Evolutionary conservation across 2,329 filamentous ascomycete genomes (phyloP), one percentile per base, ranked within the genome.

Genomic region (Eurotiales sp.): DNA sequence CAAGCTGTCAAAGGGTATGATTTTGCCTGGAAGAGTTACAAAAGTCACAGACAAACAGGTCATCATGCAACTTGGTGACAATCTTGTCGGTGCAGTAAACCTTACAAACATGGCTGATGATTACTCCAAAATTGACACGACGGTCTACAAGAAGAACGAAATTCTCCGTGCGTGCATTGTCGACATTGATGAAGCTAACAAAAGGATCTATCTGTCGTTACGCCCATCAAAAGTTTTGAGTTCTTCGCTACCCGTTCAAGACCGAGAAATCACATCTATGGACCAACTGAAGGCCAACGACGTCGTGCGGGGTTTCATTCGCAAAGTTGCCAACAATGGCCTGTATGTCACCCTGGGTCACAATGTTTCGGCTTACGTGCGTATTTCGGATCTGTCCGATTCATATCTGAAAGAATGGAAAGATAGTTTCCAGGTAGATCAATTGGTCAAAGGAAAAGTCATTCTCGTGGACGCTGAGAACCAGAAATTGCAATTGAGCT

Each of bases 381-480:
- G 88, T 59, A 86, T 97, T 48, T 83, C 87, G 8, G 91, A 97
- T 66, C 78, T 99, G 12, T 96, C 91, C 0, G 93, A 99, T 66
- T 81, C 83, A 7, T 99, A 85, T 67, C 74, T 99, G 61, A 97
- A 97, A 70, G 89, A 97, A 55, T 99, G 93, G 93, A 95, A 96
- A 73, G 83, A 88, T 30, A 77, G 85, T 40, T 96, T 92, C 72
- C 85, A 93, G 61, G 75, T 92, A 43, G 90, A 95, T 62, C 90
- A 97, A 70, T 78, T 99, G 5, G 90, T 99, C 49, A 90, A 87
- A 69, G 93, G 90, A 46, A 89, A 92, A 57, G 78, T 99, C 54
- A 82, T 87, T 42, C 76, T 83, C 2, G 81, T 91, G 22, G 87
- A 96, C 60, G 62, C 77, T 5, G 77, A 78, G 32, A 76, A 83